These are phyloP conservation scores for Colletotrichum destructivum DNA, from an alignment of 2,329 filamentous ascomycete species.

Conservation along the genomic window DNA sequence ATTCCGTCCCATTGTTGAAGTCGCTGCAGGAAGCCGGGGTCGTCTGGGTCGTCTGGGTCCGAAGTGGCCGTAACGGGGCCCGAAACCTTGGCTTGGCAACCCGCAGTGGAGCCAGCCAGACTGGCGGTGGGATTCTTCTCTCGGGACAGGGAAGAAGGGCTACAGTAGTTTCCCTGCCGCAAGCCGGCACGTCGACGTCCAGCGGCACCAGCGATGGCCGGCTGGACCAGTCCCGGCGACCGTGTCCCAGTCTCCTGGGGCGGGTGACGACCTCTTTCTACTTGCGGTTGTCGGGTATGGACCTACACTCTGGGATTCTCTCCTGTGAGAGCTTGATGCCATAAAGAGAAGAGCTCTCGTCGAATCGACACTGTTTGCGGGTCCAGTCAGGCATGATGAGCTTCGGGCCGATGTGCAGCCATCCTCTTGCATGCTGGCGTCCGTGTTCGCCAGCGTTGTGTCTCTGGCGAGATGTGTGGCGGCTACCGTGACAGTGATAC, in stretches of 20 bases:
- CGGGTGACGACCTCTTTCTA: neutral
- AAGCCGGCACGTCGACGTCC: neutral
- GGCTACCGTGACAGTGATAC: neutral
- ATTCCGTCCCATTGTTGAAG: neutral
- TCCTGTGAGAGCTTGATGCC: neutral
- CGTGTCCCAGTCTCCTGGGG: neutral
- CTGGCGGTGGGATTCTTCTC: neutral
- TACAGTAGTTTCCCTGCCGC: neutral
- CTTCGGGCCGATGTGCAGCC: neutral
- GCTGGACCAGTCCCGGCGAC: no score
- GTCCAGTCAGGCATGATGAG: neutral
- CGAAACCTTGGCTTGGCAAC: conserved; percentile 19
- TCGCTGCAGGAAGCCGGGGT: conserved; percentile 13
- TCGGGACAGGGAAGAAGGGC: conserved; percentile 1
- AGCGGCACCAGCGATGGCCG: neutral
- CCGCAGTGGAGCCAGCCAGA: neutral
- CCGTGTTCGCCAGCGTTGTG: neutral
- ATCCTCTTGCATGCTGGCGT: neutral
- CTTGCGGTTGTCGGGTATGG: neutral
- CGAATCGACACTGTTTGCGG: neutral
- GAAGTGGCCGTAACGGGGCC: conserved; percentile 17
- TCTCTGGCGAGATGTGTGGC: neutral
- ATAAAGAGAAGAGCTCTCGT: neutral
- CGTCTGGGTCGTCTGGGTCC: neutral
- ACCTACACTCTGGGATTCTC: neutral